phyloP scores from a whole-genome alignment of 1,284 basidiomycete species.

The Inonotus hispidus region DNA sequence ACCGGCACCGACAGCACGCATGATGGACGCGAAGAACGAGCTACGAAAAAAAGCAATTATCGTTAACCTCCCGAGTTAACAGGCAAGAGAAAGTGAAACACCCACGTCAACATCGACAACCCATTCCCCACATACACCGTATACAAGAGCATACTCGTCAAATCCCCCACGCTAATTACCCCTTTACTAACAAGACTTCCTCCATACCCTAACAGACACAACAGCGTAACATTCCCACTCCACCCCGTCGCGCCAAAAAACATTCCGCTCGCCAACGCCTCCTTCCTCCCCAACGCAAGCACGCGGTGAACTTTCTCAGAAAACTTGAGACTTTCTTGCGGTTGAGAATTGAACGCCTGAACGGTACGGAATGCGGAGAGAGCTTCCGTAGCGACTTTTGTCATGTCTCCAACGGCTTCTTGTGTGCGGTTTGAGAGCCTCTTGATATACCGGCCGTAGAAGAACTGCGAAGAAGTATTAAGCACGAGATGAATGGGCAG shows the following conservation, averaged over 20 bases:
- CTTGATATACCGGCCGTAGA: constrained; percentile 94
- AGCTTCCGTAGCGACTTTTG: constrained; percentile 88
- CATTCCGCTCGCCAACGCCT: constrained; percentile 86
- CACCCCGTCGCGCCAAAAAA: constrained; percentile 94
- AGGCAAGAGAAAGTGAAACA: constrained; percentile 16
- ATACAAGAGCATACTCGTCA: constrained; percentile 90
- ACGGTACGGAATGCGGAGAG: constrained; percentile 92
- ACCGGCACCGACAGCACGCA: constrained; percentile 91
- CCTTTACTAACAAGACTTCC: constrained; percentile 87
- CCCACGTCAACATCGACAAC: constrained; percentile 74
- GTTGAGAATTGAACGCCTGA: constrained; percentile 81
- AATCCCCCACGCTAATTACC: constrained; percentile 85
- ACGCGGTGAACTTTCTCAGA: constrained; percentile 64
- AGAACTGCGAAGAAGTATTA: constrained; percentile 37
- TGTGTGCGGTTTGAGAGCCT: constrained; percentile 89
- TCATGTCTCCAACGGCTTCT: constrained; percentile 93
- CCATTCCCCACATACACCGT: constrained; percentile 86
- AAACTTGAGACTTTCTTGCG: constrained; percentile 71
- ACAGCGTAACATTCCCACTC: constrained; percentile 90
- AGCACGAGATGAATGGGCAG: too few relatives aligned
- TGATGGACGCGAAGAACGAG: constrained; percentile 70
- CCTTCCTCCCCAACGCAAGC: constrained; percentile 75
- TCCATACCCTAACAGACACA: constrained; percentile 90
- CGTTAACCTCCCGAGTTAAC: neutral
- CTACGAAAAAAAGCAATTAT: too few relatives aligned